Evolutionary conservation across 371 early-diverging fungal genomes (phyloP).

Genomic region (Apophysomyces elegans): DNA sequence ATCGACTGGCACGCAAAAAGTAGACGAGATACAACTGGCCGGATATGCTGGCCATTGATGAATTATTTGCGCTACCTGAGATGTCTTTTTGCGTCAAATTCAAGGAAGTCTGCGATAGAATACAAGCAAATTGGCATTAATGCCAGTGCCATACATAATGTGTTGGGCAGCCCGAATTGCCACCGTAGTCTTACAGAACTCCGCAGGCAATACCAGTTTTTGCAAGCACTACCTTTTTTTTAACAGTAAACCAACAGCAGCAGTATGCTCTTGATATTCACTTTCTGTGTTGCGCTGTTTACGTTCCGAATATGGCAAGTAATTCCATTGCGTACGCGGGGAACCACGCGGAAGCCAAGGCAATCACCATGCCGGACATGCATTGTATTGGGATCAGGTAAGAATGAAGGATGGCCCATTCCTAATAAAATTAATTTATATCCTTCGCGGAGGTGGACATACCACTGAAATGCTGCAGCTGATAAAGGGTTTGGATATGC

Average conservation of each 20-base stretch:
- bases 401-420: slow-evolving; percentile 1
- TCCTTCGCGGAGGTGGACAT: slow-evolving; percentile 62
- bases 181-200: no score
- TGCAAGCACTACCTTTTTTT: no score
- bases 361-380: slow-evolving; percentile 29
- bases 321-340: background rate
- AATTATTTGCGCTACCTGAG: no score
- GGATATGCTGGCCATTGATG: no score
- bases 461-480: slow-evolving; percentile 83
- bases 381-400: slow-evolving; percentile 58
- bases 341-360: background rate
- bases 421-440: background rate
- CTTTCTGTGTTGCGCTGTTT: background rate
- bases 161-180: no score
- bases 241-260: background rate
- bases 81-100: no score
- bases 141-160: no score
- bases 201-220: no score
- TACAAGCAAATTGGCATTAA: no score
- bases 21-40: no score
- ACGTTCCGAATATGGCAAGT: slow-evolving; percentile 8
- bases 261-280: background rate
- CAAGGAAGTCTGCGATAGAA: no score
- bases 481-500: slow-evolving; percentile 48
- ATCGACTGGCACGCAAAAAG: no score